Conservation (phyloP, 805 yeast species). For the Monosporozyma yasuniensis region DNA sequence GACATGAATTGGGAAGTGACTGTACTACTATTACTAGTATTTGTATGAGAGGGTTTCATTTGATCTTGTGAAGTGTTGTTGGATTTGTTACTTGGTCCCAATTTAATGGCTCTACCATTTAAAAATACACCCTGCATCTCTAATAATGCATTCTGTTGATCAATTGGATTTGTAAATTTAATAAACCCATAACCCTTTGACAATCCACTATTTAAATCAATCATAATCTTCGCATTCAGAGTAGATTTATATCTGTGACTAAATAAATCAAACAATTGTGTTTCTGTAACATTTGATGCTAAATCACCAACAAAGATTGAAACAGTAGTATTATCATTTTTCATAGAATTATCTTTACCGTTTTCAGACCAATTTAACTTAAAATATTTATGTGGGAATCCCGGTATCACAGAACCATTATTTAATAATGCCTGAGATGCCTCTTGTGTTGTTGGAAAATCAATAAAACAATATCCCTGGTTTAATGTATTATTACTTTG, state of each 20-base stretch:
- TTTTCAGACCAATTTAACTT: constrained; percentile 67
- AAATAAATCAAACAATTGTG: constrained; percentile 54
- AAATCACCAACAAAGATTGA: constrained; percentile 85
- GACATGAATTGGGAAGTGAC: constrained; percentile 15
- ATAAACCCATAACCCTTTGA: constrained; percentile 88
- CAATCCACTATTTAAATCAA: constrained; percentile 58
- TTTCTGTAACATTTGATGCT: constrained; percentile 63
- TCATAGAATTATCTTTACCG: not conserved
- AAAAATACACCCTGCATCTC: constrained; percentile 77
- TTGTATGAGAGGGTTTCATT: no score
- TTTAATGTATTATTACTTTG: constrained; percentile 44
- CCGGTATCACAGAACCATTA: constrained; percentile 65
- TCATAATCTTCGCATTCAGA: constrained; percentile 67
- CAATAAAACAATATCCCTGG: constrained; percentile 77
- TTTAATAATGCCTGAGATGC: constrained; percentile 58
- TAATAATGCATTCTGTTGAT: constrained; percentile 59
- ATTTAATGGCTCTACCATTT: constrained; percentile 68
- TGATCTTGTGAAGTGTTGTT: not conserved
- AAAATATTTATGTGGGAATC: constrained; percentile 42
- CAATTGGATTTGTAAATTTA: constrained; percentile 55
- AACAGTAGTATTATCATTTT: constrained; percentile 32
- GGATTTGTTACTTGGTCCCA: constrained; percentile 44
- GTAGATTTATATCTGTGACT: constrained; percentile 63
- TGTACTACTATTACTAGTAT: not conserved
- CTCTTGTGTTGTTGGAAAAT: constrained; percentile 50